Evolutionary conservation across 2,329 filamentous ascomycete species (phyloP), one percentile per base, ranked within the genome.

Genomic region (Simplicillium aogashimaense): DNA sequence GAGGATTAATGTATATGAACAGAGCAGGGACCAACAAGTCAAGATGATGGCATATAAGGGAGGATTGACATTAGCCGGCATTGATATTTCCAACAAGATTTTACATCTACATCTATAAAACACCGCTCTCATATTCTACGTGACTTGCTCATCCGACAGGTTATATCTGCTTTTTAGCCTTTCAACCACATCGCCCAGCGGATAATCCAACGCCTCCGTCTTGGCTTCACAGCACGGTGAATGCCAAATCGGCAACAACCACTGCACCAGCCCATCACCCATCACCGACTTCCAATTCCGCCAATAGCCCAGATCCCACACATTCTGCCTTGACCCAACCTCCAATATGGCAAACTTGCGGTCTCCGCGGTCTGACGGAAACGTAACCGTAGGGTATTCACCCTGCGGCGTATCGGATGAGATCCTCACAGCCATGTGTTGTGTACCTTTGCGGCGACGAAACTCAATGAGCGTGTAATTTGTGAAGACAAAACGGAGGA

Each of bases 391-490:
- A 2, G 54, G 51, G 46, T 70, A 79, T 11, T 53, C 50, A 30
- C 60, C 58, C 20, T 68, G 47, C 15, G 53, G 59, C n/a, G 62
- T 67, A 34, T 59, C 64, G 31, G 55, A 60, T 14, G 80, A 80
- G 14, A 90, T 70, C 16, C 80, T 72, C 6, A 95, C 75, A 2
- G 90, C 89, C 29, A 97, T 65, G 38, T 80, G 78, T 61, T 83
- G 81, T 5, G 78, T 74, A 44, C 75, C 78, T 14, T 64, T 70
- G 45, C 68, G 73, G 41, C 69, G 73, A 18, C 94, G 67, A 43
- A 81, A 76, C 56, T 98, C 92, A 43, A 98, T 81, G 14, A 87
- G 94, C 1, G 89, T 94, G 36, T 80, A 70, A 53, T 95, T 95
- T 39, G 72, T 64, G 36, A 83, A 61, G 30, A 82, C 73, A 51